These are phyloP conservation scores for Microdochium trichocladiopsis DNA, from an alignment of 2,329 filamentous ascomycete species.

Conservation along the genomic window DNA sequence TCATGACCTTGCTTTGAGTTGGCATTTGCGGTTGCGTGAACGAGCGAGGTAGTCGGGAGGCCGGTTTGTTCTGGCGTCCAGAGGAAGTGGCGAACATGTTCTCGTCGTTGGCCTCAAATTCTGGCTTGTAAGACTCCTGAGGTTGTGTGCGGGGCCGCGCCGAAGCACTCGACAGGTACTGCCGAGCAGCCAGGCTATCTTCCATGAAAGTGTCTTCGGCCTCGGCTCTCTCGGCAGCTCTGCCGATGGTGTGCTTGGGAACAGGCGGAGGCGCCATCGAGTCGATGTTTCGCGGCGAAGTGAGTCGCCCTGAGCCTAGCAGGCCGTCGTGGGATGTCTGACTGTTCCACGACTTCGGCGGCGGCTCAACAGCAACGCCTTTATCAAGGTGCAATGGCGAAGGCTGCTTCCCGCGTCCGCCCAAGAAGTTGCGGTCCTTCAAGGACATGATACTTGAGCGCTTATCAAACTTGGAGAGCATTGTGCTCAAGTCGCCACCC, in stretches of 20 bases:
- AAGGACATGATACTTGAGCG: conserved; percentile 42
- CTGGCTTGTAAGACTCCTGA: background rate
- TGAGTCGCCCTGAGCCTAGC: conserved; percentile 16
- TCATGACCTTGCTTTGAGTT: conserved; percentile 70
- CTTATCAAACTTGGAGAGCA: conserved; percentile 50
- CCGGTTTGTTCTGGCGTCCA: conserved; percentile 26
- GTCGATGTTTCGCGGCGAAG: conserved; percentile 5
- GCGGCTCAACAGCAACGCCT: conserved; percentile 34
- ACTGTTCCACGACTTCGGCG: conserved; percentile 43
- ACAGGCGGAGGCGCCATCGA: conserved; percentile 10
- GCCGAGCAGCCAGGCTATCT: background rate
- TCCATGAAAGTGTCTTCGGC: background rate
- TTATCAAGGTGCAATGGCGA: conserved; percentile 40
- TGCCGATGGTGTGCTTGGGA: background rate
- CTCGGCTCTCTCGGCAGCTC: background rate
- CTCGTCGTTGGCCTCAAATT: conserved; percentile 34
- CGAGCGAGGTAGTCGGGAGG: conserved; percentile 25
- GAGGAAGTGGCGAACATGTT: conserved; percentile 47
- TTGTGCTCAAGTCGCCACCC: conserved; percentile 50
- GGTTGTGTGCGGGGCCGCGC: background rate
- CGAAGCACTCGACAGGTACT: background rate
- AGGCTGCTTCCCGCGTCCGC: conserved; percentile 36
- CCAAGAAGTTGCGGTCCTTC: conserved; percentile 34
- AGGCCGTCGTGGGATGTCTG: conserved; percentile 43
- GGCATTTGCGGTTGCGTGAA: conserved; percentile 26